phyloP scores from a whole-genome alignment of 495 filamentous ascomycete species.

The Staphylotrichum longicolle region DNA sequence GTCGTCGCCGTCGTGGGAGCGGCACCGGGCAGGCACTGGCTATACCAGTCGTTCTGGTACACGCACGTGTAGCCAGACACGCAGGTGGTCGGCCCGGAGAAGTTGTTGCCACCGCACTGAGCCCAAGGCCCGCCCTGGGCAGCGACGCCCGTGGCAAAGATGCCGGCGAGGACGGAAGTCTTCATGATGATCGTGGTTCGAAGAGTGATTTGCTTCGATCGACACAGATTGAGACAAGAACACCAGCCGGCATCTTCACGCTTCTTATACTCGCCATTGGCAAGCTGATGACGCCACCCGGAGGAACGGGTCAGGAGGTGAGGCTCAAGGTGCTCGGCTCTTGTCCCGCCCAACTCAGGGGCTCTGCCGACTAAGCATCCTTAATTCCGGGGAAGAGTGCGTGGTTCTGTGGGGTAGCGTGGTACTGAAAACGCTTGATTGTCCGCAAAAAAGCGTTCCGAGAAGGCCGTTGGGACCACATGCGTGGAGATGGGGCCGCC shows the following conservation, averaged over 20 bases:
- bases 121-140: slow-evolving; percentile 33
- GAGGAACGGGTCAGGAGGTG: neutral
- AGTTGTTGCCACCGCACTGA: slow-evolving; percentile 49
- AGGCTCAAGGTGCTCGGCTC: slow-evolving; percentile 13
- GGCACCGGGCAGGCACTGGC: slow-evolving; percentile 37
- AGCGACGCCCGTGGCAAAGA: slow-evolving; percentile 27
- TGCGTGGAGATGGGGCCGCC: slow-evolving; percentile 18
- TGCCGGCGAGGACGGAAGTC: slow-evolving; percentile 28
- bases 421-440: slow-evolving; percentile 15
- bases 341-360: neutral
- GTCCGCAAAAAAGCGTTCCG: neutral
- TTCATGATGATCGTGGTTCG: slow-evolving; percentile 28
- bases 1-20: slow-evolving; percentile 18
- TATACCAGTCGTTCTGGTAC: slow-evolving; percentile 46
- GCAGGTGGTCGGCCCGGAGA: slow-evolving; percentile 43
- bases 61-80: slow-evolving; percentile 41
- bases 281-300: no score
- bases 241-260: neutral
- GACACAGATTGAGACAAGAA: neutral
- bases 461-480: neutral
- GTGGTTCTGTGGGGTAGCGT: slow-evolving; percentile 14
- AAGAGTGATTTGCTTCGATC: neutral
- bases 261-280: slow-evolving; percentile 11
- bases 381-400: slow-evolving; percentile 13
- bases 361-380: slow-evolving; percentile 1